Evolutionary conservation across 2,329 filamentous ascomycete genomes (phyloP), one percentile per base, ranked within the genome.

Genomic region (Pseudogymnoascus sp.): DNA sequence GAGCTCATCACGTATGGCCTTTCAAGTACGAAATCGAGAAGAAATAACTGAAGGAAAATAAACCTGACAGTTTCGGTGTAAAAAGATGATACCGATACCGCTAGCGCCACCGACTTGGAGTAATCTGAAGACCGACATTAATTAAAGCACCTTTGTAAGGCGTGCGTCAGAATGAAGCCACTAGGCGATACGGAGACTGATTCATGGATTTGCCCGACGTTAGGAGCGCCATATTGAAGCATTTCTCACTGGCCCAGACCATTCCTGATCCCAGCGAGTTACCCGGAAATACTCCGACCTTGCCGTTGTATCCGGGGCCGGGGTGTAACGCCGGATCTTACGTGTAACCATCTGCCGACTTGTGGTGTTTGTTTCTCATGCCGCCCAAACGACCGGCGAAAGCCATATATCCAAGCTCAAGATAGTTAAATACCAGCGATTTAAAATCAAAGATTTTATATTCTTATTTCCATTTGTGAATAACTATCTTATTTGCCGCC

Each of bases 261-360:
- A n/a, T 15, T 50, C 44, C 13, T 50, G 26, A 50, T 50, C 44
- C 44, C 26, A 50, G 44, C 44, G 17, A 50, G 44, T 50, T 50
- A 50, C 26, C 26, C 44, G 44, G 3, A 17, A 31, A 4, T 11
- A 10, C 26, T 17, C 44, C 26, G 44, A 50, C 15, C n/a, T 50
- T 50, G 44, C 44, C 44, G 44, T n/a, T 50, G 44, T 50, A 50
- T 50, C 44, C 44, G 44, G 26, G n/a, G 44, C 17, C 13, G 44
- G 44, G 44, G 11, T 5, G 10, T 11, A 50, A 17, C 24, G n/a
- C n/a, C n/a, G 44, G 44, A 15, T 9, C 26, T 7, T 47, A 47
- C n/a, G 41, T 29, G 41, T 15, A 50, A 31, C 26, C 13, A 50
- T 50, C 26, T 31, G n/a, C 26, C 26, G 44, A 5, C 6, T 31